These are phyloP conservation scores for Hymenoscyphus fructigenus DNA, from an alignment of 2,329 filamentous ascomycete species.

Conservation along the genomic window DNA sequence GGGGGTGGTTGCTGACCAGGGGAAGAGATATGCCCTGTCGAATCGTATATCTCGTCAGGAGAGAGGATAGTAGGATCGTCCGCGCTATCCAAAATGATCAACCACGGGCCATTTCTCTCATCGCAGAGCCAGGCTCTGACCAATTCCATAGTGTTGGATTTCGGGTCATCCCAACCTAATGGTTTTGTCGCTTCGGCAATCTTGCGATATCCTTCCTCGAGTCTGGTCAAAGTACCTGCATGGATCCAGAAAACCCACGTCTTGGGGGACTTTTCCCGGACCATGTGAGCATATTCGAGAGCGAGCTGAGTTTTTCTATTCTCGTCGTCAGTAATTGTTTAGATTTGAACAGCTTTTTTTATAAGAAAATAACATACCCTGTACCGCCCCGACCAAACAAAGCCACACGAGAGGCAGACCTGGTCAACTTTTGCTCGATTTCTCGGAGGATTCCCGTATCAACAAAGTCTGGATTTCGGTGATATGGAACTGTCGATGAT, in stretches of 20 bases:
- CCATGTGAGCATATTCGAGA: background rate
- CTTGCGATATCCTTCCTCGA: constrained; percentile 22
- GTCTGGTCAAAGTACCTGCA: constrained; percentile 15
- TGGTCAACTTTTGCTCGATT: background rate
- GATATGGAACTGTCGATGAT: background rate
- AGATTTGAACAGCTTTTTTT: background rate
- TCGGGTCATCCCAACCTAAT: constrained; percentile 20
- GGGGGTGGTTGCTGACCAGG: constrained; percentile 3
- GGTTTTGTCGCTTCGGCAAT: constrained; percentile 24
- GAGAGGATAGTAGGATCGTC: constrained; percentile 20
- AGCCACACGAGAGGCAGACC: background rate
- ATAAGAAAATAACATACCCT: background rate
- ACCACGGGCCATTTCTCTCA: constrained; percentile 21
- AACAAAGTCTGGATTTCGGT: background rate
- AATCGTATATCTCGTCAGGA: background rate
- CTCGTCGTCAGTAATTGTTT: background rate
- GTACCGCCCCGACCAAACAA: background rate
- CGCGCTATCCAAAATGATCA: constrained; percentile 29
- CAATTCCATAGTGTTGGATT: constrained; percentile 20
- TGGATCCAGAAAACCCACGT: constrained; percentile 3
- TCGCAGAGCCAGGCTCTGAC: constrained; percentile 25
- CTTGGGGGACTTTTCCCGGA: background rate
- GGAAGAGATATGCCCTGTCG: no score
- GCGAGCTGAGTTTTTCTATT: background rate
- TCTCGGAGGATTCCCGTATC: background rate